These are phyloP conservation scores for Onygena corvina DNA, from an alignment of 2,329 filamentous ascomycete species.

Conservation along the genomic window DNA sequence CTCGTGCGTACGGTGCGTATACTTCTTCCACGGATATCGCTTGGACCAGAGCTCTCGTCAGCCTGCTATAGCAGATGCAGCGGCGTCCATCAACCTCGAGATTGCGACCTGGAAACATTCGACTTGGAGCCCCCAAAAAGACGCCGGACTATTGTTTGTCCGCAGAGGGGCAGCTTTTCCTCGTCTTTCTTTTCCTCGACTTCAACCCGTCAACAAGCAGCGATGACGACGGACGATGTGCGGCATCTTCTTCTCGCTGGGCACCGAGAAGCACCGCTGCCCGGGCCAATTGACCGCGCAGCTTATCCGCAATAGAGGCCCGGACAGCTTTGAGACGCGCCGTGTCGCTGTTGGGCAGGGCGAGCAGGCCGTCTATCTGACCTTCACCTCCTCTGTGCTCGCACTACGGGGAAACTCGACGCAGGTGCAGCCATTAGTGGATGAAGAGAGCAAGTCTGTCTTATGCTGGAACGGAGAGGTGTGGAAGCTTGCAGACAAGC, in stretches of 20 bases:
- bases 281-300: slow-evolving; percentile 25
- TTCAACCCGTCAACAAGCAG: not conserved
- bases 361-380: slow-evolving; percentile 18
- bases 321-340: slow-evolving; percentile 32
- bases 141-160: not conserved
- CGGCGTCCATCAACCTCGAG: too few species aligned
- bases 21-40: not conserved
- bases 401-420: slow-evolving; percentile 66
- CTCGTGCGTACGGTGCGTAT: too few species aligned
- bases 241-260: slow-evolving; percentile 44
- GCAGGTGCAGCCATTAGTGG: slow-evolving; percentile 59
- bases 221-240: slow-evolving; percentile 26
- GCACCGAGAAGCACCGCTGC: slow-evolving; percentile 21
- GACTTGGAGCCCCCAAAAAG: too few species aligned
- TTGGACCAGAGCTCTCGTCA: not conserved
- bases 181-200: too few species aligned
- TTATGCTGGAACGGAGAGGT: slow-evolving; percentile 98
- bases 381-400: slow-evolving; percentile 75
- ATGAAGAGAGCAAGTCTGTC: slow-evolving; percentile 46
- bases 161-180: not conserved
- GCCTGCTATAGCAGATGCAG: too few species aligned
- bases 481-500: slow-evolving; percentile 56
- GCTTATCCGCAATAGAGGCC: slow-evolving; percentile 33
- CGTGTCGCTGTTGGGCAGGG: slow-evolving; percentile 19
- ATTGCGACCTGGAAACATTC: too few species aligned